Base-by-base conservation (phyloP, 257 asterid species). In the Fraxinus pennsylvanica region DNA sequence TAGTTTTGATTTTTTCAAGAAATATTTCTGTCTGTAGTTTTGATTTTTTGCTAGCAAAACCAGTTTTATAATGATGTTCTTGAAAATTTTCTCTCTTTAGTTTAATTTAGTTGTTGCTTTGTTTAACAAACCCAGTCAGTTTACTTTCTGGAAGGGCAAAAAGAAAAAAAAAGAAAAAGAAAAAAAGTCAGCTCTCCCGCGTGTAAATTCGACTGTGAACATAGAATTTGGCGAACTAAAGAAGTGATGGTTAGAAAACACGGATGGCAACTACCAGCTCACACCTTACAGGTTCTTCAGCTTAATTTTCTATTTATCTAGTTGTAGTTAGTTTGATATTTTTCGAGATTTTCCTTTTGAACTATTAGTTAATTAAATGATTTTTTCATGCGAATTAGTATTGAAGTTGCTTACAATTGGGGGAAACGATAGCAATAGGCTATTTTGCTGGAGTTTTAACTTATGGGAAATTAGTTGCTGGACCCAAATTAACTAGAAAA, bases 241-340 rank as follows among this genome's bases (percentile, higher is more conserved):
- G 61, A 71, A 85, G 91, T 77, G 76, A 95, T 95, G 99, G 96
- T 93, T 97, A 93, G 99, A 79, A 91, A 93, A 82, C 98, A 95
- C 87, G 99, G 99, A 78, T 95, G 98, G 98, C 97, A 95, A 86
- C 74, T 95, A 72, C 98, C 99, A 7, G 98, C 99, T 10, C 98
- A 95, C 83, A 90, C 98, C 82, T 89, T 95, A 84, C 99, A 95
- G 99, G 99, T 95, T 82, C 41, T 84, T 76, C 61, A 69, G 27
- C 74, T 80, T 22, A 61, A 22, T 61, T 61, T 27, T 61, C 15
- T 63, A 10, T 25, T 27, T 25, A 63, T 32, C 33, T 25, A 25
- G 35, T 63, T 63, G 35, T 63, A 63, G 21, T 22, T 63, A 63
- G 1, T 63, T 14, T 63, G 4, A 3, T 72, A 9, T 3, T 50